These are phyloP conservation scores for Wickerhamiella azyma DNA, from an alignment of 805 yeast species.

Conservation along the genomic window DNA sequence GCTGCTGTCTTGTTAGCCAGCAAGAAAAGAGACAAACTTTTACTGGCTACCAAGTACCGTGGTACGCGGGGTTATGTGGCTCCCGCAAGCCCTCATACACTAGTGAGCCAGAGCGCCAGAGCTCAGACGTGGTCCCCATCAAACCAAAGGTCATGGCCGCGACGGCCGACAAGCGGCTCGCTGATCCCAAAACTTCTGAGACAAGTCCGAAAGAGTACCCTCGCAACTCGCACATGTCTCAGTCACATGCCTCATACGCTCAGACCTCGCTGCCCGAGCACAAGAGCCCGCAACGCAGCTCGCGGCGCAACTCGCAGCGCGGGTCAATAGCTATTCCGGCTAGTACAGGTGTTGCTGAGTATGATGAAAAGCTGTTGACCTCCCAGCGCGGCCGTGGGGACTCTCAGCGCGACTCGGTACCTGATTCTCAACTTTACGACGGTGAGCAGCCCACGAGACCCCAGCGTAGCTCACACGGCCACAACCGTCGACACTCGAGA, in stretches of 20 bases:
- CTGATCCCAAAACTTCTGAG: background rate
- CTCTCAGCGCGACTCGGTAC: too few species aligned
- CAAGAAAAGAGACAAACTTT: background rate
- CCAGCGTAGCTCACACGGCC: background rate
- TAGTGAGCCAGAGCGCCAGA: constrained; percentile 6
- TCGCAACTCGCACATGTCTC: background rate
- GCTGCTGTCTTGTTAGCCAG: constrained; percentile 7
- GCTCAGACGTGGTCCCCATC: background rate
- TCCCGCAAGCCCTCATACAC: constrained; percentile 13
- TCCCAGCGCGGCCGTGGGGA: too few species aligned
- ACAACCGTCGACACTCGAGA: background rate
- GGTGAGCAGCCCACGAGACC: too few species aligned
- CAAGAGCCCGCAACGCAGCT: background rate
- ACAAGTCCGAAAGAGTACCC: background rate
- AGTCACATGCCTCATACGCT: background rate
- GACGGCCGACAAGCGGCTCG: too few species aligned
- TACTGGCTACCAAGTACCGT: background rate
- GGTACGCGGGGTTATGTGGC: constrained; percentile 7
- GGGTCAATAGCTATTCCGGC: too few species aligned
- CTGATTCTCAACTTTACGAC: too few species aligned
- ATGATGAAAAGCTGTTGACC: too few species aligned
- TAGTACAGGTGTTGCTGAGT: too few species aligned
- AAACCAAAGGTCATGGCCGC: background rate
- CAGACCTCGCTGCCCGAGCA: background rate
- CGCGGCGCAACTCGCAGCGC: too few species aligned